Conservation (phyloP, 108 stramenopile genomes). For the Parietichytrium sp. region DNA sequence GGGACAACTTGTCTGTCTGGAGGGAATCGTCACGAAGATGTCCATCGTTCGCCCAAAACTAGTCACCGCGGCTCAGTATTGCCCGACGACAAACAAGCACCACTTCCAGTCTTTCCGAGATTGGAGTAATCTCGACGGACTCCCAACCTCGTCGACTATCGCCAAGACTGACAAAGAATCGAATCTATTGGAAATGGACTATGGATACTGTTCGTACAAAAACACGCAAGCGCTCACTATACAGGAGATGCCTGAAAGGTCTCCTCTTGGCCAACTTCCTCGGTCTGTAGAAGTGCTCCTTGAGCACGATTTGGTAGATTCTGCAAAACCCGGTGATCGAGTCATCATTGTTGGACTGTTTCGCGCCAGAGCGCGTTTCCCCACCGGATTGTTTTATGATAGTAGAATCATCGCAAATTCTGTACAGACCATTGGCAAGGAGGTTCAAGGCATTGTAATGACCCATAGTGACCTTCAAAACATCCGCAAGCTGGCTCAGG, state of each 20-base stretch:
- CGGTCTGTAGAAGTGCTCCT: conserved; percentile 84
- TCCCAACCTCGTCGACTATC: conserved; percentile 73
- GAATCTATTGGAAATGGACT: conserved; percentile 90
- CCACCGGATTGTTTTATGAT: conserved; percentile 65
- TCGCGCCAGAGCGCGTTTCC: conserved; percentile 75
- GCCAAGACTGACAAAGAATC: conserved; percentile 87
- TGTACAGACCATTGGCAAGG: conserved; percentile 81
- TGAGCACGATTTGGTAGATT: conserved; percentile 88
- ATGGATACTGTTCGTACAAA: conserved; percentile 86
- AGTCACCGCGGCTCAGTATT: conserved; percentile 91
- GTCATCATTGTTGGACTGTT: conserved; percentile 83
- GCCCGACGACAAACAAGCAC: conserved; percentile 78
- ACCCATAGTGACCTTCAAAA: conserved; percentile 72
- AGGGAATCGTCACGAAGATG: conserved; percentile 96
- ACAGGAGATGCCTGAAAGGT: conserved; percentile 83
- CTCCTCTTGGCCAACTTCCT: conserved; percentile 97
- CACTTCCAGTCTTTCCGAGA: conserved; percentile 83
- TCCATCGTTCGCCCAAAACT: conserved; percentile 95
- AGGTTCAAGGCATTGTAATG: conserved; percentile 73
- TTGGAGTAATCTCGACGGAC: conserved; percentile 88
- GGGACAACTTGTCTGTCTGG: conserved; percentile 80
- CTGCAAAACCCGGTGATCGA: conserved; percentile 94
- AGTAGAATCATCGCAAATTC: conserved; percentile 94
- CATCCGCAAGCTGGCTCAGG: conserved; percentile 75
- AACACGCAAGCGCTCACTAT: conserved; percentile 92